A percentile compares a stretch with the other conserved stretches of the same genome.
phyloP scores from a whole-genome alignment of 805 yeast species.

The Pichia heedii region DNA sequence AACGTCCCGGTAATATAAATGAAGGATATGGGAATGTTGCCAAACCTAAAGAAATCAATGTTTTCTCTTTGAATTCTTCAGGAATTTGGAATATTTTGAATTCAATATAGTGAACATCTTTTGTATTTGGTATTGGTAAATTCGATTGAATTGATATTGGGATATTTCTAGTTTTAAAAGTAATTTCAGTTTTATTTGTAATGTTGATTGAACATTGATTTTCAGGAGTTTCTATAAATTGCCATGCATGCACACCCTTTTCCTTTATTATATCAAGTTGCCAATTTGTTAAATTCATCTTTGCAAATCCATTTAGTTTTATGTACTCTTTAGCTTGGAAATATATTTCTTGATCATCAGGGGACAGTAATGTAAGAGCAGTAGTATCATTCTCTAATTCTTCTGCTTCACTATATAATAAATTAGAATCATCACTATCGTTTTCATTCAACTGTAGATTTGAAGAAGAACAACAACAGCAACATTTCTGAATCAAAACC shows the following conservation, averaged over 20 bases:
- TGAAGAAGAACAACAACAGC: constrained; percentile 2
- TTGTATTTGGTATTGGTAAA: constrained; percentile 73
- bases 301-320: constrained; percentile 32
- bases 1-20: constrained; percentile 89
- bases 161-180: constrained; percentile 27
- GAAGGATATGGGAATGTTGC: constrained; percentile 87
- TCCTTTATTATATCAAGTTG: constrained; percentile 68
- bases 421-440: not conserved
- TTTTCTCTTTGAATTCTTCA: constrained; percentile 34
- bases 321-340: constrained; percentile 53
- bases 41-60: constrained; percentile 65
- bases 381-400: constrained; percentile 50
- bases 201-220: constrained; percentile 2
- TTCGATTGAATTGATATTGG: constrained; percentile 59
- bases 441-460: not conserved
- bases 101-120: constrained; percentile 85
- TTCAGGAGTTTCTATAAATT: constrained; percentile 35
- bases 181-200: constrained; percentile 49
- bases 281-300: constrained; percentile 32
- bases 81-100: constrained; percentile 69
- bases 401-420: constrained; percentile 12
- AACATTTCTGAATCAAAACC: constrained; percentile 2
- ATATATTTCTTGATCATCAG: constrained; percentile 61
- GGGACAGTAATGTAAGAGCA: constrained; percentile 51
- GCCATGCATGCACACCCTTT: constrained; percentile 87